Evolutionary conservation across 805 yeast species (phyloP).

Genomic region (Candida michaelii): DNA sequence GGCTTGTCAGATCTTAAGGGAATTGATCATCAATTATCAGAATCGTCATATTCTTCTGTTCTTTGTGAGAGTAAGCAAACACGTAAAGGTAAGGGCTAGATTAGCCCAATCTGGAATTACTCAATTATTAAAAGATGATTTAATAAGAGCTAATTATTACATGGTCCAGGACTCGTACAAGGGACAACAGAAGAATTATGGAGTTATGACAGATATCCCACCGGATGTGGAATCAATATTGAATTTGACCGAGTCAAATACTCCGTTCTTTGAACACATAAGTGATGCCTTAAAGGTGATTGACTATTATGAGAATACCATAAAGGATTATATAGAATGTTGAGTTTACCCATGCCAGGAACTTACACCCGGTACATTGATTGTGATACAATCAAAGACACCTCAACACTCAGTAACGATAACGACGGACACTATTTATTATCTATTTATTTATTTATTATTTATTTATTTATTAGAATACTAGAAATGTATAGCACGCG

Average conservation of each 20-base stretch:
- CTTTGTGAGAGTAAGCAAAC: constrained; percentile 36
- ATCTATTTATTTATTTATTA: too few relatives aligned
- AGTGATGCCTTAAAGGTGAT: constrained; percentile 40
- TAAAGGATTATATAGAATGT: constrained; percentile 6
- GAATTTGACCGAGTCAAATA: constrained; percentile 25
- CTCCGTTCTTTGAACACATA: constrained; percentile 38
- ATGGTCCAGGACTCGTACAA: constrained; percentile 17
- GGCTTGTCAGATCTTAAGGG: constrained; percentile 35
- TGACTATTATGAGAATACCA: constrained; percentile 30
- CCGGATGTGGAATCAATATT: constrained; percentile 16
- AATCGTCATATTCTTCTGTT: constrained; percentile 31
- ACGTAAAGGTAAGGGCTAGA: constrained; percentile 25
- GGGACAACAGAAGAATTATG: constrained; percentile 2
- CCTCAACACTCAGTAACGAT: too few relatives aligned
- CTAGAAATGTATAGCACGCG: neutral
- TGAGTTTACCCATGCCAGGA: too few relatives aligned
- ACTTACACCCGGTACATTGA: too few relatives aligned
- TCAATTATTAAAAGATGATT: constrained; percentile 23
- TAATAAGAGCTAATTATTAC: constrained; percentile 25
- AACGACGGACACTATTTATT: too few relatives aligned
- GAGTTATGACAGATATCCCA: neutral
- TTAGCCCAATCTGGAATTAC: constrained; percentile 31
- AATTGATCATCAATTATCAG: constrained; percentile 28
- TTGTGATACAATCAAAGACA: too few relatives aligned
- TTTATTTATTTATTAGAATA: too few relatives aligned